A percentile compares a stretch with the other conserved stretches of the same genome.
phyloP scores from a whole-genome alignment of 306 rosid species.

The Biancaea sappan region DNA sequence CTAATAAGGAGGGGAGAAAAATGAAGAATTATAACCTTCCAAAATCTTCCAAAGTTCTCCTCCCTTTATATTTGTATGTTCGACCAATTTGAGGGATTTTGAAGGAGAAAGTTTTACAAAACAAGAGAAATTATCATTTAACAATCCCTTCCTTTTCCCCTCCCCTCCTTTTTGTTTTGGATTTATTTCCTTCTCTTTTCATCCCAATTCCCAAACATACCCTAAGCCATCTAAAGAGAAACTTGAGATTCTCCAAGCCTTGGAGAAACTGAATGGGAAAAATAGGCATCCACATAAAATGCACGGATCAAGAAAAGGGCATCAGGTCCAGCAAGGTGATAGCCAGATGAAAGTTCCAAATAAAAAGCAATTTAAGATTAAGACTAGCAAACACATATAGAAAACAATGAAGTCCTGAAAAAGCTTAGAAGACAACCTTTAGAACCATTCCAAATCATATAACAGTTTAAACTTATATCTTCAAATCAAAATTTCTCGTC shows the following conservation, averaged over 20 bases:
- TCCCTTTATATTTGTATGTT: not conserved
- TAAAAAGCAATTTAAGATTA: not conserved
- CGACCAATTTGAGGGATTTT: not conserved
- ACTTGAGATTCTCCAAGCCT: not conserved
- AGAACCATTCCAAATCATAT: conserved; percentile 20
- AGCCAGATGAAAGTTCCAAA: not conserved
- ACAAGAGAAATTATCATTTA: not conserved
- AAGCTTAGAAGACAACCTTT: conserved; percentile 30
- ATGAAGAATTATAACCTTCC: not conserved
- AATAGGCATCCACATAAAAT: not conserved
- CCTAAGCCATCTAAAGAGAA: conserved; percentile 7
- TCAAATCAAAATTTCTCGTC: conserved; percentile 17
- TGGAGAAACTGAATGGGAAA: conserved; percentile 12
- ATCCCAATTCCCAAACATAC: not conserved
- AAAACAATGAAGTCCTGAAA: conserved; percentile 29
- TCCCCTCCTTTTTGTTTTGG: not conserved
- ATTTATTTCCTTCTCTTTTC: not conserved
- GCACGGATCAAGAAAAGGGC: conserved; percentile 33
- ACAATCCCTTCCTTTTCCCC: not conserved
- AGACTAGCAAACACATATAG: not conserved
- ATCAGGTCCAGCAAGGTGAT: conserved; percentile 19
- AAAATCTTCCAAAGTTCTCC: not conserved
- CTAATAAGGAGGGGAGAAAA: not conserved
- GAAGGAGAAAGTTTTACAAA: not conserved
- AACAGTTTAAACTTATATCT: not conserved